Base-by-base conservation (phyloP, 441 rosid genomes). In the Brassica hybrid region DNA sequence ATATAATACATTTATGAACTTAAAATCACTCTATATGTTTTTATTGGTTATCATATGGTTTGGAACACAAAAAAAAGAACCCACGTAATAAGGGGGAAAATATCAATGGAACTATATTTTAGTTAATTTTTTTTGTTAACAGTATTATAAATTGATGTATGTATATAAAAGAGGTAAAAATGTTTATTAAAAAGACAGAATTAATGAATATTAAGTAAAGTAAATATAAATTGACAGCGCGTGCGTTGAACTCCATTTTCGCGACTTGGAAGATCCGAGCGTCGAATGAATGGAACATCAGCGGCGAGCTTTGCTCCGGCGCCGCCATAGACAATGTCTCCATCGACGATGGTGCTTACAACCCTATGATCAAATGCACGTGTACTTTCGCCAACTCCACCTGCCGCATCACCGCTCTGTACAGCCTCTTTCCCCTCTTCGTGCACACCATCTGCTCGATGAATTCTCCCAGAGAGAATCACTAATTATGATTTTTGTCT, bases 401-500 rank as follows among this genome's bases (percentile, higher is more conserved):
- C 66, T 89, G 94, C 83, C 94, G 75, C 78, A 84, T 89, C 64
- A 86, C 83, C 3, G 81, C 81, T 6, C 57, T 89, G 93, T 86
- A 82, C n/a, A 12, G 74, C 41, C 4, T 69, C 11, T 19, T 23
- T n/a, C 21, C 41, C 6, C 30, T 12, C 43, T 62, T 32, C 6
- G 2, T 41, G 58, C 63, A 58, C 32, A 23, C 63, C 30, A 58
- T 1, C 23, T 60, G 68, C 9, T 61, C 17, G 60, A 73, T 3
- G 32, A 8, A 25, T 63, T 23, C 27, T 62, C 69, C 66, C 50
- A 25, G 0, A 21, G 43, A 30, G 30, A 57, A 57, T 57, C 62
- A 57, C 14, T 57, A 57, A 19, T 1, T 8, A 6, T 52, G 58
- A 52, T 21, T 11, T 58, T 21, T 57, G 61, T 6, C 2, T 48